Evolutionary conservation across 129 eudicot genomes (phyloP), one percentile per base, ranked within the genome.

Genomic region (Artemisia argyi): DNA sequence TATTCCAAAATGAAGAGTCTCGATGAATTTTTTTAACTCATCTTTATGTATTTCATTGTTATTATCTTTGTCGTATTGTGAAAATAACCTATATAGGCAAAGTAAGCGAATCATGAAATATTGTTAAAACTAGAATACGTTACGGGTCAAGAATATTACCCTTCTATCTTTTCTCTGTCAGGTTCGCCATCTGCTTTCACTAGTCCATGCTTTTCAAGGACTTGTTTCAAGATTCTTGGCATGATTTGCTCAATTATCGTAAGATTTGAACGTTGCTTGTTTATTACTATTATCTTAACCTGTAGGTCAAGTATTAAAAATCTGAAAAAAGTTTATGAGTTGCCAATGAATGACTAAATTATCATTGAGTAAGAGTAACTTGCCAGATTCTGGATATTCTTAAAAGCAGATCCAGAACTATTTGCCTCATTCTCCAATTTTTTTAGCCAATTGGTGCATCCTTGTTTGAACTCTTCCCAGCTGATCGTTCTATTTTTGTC

Each of bases 181-280:
- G 70, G 35, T 30, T 11, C 2, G 10, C 70, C 69, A 19, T 73
- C 48, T 42, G 24, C 19, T 62, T 7, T 73, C 69, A 73, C 61
- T n/a, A 73, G 69, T 30, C 49, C 4, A 49, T 61, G 52, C 32
- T 73, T 18, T 48, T 51, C 62, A 73, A 73, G 62, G 13, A 61
- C 48, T 49, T 73, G 77, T 30, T 73, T 49, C 61, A 73, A 16
- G 53, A 73, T 62, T 61, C 69, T 61, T 49, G 77, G 77, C 69
- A 73, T 73, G 52, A 73, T 62, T 30, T 61, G 47, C 13, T 73
- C 62, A 7, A 73, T 73, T 6, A 4, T 47, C 32, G 70, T 16
- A 14, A 73, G 68, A 16, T 73, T 32, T 0, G 51, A 60, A 16
- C 52, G 30, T 26, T 73, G 18, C 2, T 64, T 73, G 17, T 20